These are phyloP conservation scores for Waltiozyma sp. DNA, from an alignment of 1,139 yeast species.

Conservation along the genomic window DNA sequence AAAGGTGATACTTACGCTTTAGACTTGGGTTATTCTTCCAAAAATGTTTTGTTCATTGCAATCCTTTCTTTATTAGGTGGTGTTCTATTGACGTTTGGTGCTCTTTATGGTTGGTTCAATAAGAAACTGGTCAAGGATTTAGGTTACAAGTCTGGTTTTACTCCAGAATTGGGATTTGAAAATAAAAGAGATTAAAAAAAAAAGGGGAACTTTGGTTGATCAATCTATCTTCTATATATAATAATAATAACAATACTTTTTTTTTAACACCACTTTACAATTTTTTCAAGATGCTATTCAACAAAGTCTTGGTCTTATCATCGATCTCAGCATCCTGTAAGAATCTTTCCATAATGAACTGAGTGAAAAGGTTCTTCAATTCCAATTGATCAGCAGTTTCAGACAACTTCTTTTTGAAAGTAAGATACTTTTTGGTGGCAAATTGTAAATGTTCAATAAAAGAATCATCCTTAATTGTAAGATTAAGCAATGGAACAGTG, in stretches of 20 bases:
- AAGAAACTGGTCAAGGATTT: slow-evolving; percentile 16
- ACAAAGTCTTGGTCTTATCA: slow-evolving; percentile 21
- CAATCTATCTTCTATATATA: too few relatives aligned
- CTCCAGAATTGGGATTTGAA: slow-evolving; percentile 15
- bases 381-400: slow-evolving; percentile 26
- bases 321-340: slow-evolving; percentile 19
- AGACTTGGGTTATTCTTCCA: slow-evolving; percentile 2
- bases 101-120: slow-evolving; percentile 35
- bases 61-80: slow-evolving; percentile 26
- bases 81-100: slow-evolving; percentile 23
- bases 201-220: too few relatives aligned
- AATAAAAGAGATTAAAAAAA: slow-evolving; percentile 7
- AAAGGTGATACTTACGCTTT: slow-evolving; percentile 3
- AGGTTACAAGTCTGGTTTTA: slow-evolving; percentile 12
- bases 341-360: slow-evolving; percentile 27
- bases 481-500: slow-evolving; percentile 55
- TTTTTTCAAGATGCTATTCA: slow-evolving; percentile 24
- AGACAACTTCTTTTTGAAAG: slow-evolving; percentile 38
- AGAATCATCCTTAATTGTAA: slow-evolving; percentile 24
- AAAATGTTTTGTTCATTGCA: slow-evolving; percentile 1
- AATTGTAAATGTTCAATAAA: slow-evolving; percentile 56
- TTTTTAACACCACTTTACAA: too few relatives aligned
- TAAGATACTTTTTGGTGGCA: slow-evolving; percentile 61
- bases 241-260: too few relatives aligned
- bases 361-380: slow-evolving; percentile 33